phyloP scores from a whole-genome alignment of 75 land plant species.

The Picea sitchensis region DNA sequence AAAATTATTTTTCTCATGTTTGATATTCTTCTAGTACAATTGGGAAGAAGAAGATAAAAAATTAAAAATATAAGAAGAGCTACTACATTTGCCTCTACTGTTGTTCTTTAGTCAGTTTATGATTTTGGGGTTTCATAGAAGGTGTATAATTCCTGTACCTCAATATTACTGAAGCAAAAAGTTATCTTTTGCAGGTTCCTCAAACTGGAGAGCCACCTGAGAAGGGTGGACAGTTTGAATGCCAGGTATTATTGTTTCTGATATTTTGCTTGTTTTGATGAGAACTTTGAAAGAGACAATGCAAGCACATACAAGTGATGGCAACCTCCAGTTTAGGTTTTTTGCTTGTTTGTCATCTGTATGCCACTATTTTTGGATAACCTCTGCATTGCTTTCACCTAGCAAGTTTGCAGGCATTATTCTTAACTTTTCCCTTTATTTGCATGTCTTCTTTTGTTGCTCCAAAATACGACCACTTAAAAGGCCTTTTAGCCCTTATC shows the following conservation, averaged over 20 bases:
- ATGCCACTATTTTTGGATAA: background rate
- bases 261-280: background rate
- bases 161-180: background rate
- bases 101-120: background rate
- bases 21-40: background rate
- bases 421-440: background rate
- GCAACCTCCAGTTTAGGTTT: background rate
- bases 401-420: background rate
- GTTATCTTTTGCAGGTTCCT: conserved; percentile 10
- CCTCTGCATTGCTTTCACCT: background rate
- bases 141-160: background rate
- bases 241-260: conserved; percentile 25
- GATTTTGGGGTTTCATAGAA: background rate
- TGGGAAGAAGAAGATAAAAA: background rate
- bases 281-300: background rate
- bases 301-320: background rate
- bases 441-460: background rate
- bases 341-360: background rate
- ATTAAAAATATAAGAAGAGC: background rate
- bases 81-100: background rate
- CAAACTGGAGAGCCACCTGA: conserved; percentile 14
- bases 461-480: background rate
- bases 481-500: background rate
- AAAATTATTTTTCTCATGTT: background rate
- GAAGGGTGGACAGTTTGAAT: conserved; percentile 21